Conservation (phyloP, 1,139 yeast genomes). For the Meyerozyma carpophila region DNA sequence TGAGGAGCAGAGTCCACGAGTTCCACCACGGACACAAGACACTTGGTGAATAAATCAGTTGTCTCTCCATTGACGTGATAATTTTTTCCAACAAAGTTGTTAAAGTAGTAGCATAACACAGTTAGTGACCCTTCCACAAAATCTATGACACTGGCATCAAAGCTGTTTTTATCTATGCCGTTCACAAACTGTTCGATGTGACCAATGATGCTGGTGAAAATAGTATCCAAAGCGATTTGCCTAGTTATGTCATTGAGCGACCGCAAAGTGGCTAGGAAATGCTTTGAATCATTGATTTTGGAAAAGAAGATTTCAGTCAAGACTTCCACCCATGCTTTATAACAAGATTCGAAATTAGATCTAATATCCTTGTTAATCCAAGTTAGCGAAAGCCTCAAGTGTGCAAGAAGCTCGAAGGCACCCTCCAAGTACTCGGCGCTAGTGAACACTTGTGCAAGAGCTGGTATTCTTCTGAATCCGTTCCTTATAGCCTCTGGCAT, state of each 20-base stretch:
- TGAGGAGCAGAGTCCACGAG: conserved; percentile 10
- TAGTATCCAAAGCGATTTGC: conserved; percentile 26
- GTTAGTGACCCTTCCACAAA: conserved; percentile 24
- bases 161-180: conserved; percentile 19
- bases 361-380: conserved; percentile 18
- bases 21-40: conserved; percentile 32
- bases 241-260: conserved; percentile 18
- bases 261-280: conserved; percentile 18
- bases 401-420: conserved; percentile 32
- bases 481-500: conserved; percentile 25
- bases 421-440: conserved; percentile 37
- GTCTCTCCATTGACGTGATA: conserved; percentile 21
- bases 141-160: conserved; percentile 31
- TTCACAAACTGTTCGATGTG: conserved; percentile 33
- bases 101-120: conserved; percentile 15
- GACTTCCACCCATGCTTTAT: conserved; percentile 18
- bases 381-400: conserved; percentile 22
- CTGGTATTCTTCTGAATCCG: conserved; percentile 22
- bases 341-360: conserved; percentile 17
- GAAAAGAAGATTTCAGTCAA: conserved; percentile 30
- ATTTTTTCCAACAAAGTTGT: conserved; percentile 14
- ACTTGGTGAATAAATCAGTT: conserved; percentile 22
- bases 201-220: conserved; percentile 33
- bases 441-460: conserved; percentile 19
- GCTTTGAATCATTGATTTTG: conserved; percentile 12